Evolutionary conservation across 371 early-diverging fungal species (phyloP).

Genomic region (Mortierella sp.): DNA sequence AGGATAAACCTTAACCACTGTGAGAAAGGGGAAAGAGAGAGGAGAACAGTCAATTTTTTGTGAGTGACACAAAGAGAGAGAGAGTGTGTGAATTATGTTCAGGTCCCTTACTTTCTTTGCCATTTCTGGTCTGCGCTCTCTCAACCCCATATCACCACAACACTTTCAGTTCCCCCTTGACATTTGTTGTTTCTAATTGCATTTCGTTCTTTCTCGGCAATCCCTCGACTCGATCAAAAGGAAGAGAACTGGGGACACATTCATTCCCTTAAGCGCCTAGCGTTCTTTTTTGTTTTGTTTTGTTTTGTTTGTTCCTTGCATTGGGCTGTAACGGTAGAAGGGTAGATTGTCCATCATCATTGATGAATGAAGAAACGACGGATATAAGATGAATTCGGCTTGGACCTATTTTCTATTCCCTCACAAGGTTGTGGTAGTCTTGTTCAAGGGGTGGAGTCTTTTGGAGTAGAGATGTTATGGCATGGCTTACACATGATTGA

Average conservation of each 20-base stretch:
- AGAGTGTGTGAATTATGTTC: not conserved
- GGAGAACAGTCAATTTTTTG: not conserved
- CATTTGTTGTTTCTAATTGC: not conserved
- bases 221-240: not conserved
- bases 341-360: not conserved
- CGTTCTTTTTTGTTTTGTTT: not conserved
- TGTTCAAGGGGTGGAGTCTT: not conserved
- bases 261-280: not conserved
- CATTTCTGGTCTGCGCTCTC: not conserved
- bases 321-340: not conserved
- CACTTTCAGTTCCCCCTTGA: not conserved
- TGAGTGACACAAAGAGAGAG: not conserved
- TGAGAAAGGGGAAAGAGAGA: not conserved
- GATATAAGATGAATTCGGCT: not conserved
- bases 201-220: not conserved
- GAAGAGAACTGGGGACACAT: not conserved
- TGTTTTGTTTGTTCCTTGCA: not conserved
- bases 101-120: not conserved
- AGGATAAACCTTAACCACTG: conserved; percentile 4
- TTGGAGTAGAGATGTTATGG: not conserved
- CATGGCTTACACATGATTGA: not conserved
- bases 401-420: not conserved
- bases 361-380: not conserved
- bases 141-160: not conserved
- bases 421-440: not conserved